Evolutionary conservation across 768 basidiomycete genomes (phyloP).

Genomic region (Rhodosporidiobolus odoratus): DNA sequence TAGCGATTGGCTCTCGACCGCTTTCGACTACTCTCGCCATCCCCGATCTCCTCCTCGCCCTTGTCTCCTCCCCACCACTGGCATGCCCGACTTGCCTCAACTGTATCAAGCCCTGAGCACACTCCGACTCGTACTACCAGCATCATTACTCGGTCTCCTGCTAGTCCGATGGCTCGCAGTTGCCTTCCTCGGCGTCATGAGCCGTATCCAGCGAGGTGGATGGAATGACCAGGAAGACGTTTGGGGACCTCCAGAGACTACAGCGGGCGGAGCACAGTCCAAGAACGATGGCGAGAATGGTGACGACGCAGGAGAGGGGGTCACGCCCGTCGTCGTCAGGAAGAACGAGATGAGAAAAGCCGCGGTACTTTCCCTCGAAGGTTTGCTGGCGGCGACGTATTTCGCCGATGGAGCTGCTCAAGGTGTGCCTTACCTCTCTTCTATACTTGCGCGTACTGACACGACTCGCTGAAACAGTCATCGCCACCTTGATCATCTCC

Average conservation of each 20-base stretch:
- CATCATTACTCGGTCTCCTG: conserved; percentile 12
- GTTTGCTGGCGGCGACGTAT: conserved; percentile 65
- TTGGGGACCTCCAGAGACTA: conserved; percentile 2
- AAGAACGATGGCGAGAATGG: not conserved
- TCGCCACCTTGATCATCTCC: conserved; percentile 27
- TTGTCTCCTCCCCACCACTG: no score
- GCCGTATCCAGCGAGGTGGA: conserved; percentile 16
- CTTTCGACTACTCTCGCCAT: no score
- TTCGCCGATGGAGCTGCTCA: conserved; percentile 64
- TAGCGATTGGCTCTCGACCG: no score
- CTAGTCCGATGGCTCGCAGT: not conserved
- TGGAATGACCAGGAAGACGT: conserved; percentile 22
- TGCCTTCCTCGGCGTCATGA: conserved; percentile 22
- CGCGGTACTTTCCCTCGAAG: conserved; percentile 66
- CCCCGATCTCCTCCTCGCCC: no score
- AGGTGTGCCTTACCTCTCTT: conserved; percentile 53
- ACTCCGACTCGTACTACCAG: conserved; percentile 18
- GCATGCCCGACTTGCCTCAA: not conserved
- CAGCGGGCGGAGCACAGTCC: not conserved
- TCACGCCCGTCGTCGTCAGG: conserved; percentile 33
- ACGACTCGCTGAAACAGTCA: conserved; percentile 26
- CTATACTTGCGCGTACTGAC: conserved; percentile 51
- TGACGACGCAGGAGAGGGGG: conserved; percentile 16
- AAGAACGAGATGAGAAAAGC: not conserved
- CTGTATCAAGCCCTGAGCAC: not conserved